Evolutionary conservation across 106 monocot genomes (phyloP).

Genomic region (Ottelia alismoides): DNA sequence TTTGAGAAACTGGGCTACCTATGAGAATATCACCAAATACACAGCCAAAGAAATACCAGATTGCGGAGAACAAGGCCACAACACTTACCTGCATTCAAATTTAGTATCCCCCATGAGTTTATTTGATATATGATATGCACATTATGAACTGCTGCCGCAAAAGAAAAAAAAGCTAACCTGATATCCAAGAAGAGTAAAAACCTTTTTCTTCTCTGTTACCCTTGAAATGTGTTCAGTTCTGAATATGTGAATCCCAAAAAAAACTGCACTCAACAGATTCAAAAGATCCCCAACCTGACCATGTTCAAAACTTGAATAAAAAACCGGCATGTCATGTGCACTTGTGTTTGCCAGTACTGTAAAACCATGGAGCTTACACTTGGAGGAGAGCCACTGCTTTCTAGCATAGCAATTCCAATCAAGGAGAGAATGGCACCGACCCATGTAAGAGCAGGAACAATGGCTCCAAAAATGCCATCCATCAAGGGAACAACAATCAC

Average conservation of each 20-base stretch:
- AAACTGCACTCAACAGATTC: conserved; percentile 62
- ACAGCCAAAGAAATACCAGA: conserved; percentile 44
- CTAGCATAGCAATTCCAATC: conserved; percentile 62
- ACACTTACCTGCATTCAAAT: conserved; percentile 33
- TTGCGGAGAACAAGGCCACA: conserved; percentile 44
- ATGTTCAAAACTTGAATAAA: not conserved
- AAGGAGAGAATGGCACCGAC: conserved; percentile 52
- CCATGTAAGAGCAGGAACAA: conserved; percentile 64
- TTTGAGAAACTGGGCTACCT: conserved; percentile 12
- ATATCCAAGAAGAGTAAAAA: conserved; percentile 67
- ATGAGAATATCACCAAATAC: conserved; percentile 6
- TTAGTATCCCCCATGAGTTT: not conserved
- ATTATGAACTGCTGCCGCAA: no score
- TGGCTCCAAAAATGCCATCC: conserved; percentile 60
- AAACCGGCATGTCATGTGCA: not conserved
- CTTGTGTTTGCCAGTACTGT: not conserved
- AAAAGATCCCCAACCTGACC: conserved; percentile 69
- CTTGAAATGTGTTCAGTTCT: conserved; percentile 71
- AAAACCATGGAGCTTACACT: conserved; percentile 35
- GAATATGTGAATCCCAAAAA: conserved; percentile 77
- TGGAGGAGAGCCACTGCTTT: conserved; percentile 64
- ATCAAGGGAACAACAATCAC: conserved; percentile 73
- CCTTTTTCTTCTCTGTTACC: conserved; percentile 51
- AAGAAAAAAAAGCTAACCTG: conserved; percentile 26
- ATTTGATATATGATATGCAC: not conserved